Evolutionary conservation across 805 yeast species (phyloP).

Genomic region (Saccharomycopsis babjevae): DNA sequence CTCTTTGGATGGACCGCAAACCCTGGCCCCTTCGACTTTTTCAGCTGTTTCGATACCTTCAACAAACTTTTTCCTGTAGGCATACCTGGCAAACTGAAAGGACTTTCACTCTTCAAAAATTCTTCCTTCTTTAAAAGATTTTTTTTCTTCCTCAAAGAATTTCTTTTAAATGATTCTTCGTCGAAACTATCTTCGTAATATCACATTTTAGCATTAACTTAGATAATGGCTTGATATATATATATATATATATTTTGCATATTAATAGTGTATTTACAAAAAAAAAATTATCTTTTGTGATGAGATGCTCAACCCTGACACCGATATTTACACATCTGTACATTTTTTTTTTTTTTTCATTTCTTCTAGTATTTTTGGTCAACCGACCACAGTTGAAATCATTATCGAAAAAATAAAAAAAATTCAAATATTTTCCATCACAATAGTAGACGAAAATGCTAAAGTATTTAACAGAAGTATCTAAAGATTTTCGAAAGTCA

Average conservation of each 20-base stretch:
- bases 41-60: constrained; percentile 53
- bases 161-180: too few relatives aligned
- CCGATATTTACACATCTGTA: too few relatives aligned
- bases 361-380: not conserved
- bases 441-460: too few relatives aligned
- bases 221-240: not conserved
- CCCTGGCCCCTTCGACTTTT: constrained; percentile 36
- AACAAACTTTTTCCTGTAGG: constrained; percentile 58
- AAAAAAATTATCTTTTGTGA: not conserved
- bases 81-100: constrained; percentile 36
- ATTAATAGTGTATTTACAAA: too few relatives aligned
- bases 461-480: not conserved
- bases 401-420: not conserved
- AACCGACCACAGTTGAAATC: not conserved
- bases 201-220: not conserved
- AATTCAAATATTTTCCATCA: not conserved
- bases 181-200: too few relatives aligned
- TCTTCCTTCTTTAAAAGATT: not conserved
- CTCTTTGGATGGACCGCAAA: constrained; percentile 72
- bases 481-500: too few relatives aligned
- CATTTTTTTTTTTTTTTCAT: not conserved
- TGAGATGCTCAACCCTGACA: not conserved
- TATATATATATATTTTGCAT: too few relatives aligned
- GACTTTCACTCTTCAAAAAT: too few relatives aligned
- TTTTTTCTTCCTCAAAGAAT: not conserved